Base-by-base conservation (phyloP, 2,329 filamentous ascomycete species). In the Nigrospora osmanthi region DNA sequence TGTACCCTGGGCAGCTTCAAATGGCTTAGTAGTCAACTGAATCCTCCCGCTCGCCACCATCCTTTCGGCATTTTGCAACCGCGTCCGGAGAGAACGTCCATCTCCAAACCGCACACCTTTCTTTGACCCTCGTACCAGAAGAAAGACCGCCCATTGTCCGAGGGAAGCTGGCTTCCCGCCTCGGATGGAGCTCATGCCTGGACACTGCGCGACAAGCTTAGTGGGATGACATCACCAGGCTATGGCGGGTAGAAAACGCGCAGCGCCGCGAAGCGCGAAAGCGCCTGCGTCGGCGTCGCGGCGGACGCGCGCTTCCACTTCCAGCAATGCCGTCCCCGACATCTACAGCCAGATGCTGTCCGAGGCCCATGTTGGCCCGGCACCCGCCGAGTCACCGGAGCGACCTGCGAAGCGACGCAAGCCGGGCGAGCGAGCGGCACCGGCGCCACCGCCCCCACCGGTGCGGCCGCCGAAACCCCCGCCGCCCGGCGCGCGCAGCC, bases 281-380 rank as follows among this genome's bases (percentile, higher is more conserved):
- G 44, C 54, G 16, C 40, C 52, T 31, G 28, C 50, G 12, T 17
- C 42, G 28, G 43, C 54, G 14, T 44, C 54, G 16, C 52, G 55
- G 15, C 35, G 49, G 38, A 56, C 53, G 6, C 55, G 56, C 44
- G 56, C 58, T 6, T 57, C 55, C 16, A 46, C 54, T n/a, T 49
- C 38, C 38, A 45, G 51, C 28, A 41, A 49, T 35, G 47, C 51
- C 28, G 49, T 66, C 6, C 63, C 65, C 17, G 60, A 68, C 28
- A 63, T 76, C 32, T 75, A 75, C 52, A 63, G 58, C 36, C 65
- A 75, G 49, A 72, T 76, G 71, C 64, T 76, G 32, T 59, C 59
- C 12, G 72, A 75, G 50, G 72, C 67, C n/a, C 67, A 71, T n/a
- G 61, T 72, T 28, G 57, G 58, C 36, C 46, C 56, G 44, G 12